These are phyloP conservation scores for Leptographium radiaticola DNA, from an alignment of 2,329 filamentous ascomycete genomes.

Conservation along the genomic window DNA sequence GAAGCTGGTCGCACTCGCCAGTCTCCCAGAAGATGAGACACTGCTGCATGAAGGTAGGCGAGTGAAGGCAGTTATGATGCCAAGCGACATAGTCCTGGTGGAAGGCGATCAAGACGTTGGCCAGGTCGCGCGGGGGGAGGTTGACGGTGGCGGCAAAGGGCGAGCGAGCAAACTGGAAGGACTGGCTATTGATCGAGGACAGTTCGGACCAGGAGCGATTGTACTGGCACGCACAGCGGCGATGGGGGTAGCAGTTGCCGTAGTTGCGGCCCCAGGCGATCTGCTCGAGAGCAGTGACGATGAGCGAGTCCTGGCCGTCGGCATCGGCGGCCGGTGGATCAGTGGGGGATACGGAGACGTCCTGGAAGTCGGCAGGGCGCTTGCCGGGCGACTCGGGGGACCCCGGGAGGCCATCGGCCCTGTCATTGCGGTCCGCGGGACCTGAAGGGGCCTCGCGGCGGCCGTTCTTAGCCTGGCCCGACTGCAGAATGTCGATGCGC, in stretches of 20 bases:
- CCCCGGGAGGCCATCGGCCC: background rate
- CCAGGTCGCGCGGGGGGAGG: slow-evolving; percentile 6
- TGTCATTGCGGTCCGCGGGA: too few relatives aligned
- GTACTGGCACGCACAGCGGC: slow-evolving; percentile 11
- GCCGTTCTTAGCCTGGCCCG: background rate
- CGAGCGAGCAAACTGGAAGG: background rate
- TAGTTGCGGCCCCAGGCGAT: slow-evolving; percentile 24
- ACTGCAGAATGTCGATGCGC: slow-evolving; percentile 8
- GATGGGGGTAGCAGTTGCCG: slow-evolving; percentile 17
- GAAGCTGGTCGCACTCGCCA: slow-evolving; percentile 10
- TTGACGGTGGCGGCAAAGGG: background rate
- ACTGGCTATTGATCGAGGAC: background rate
- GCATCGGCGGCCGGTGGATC: background rate
- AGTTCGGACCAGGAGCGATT: slow-evolving; percentile 5
- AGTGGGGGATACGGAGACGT: background rate
- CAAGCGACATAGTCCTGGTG: slow-evolving; percentile 15
- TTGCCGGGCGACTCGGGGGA: background rate
- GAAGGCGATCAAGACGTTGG: slow-evolving; percentile 14
- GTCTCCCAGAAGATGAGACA: slow-evolving; percentile 33
- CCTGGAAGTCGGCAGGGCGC: background rate
- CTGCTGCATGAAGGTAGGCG: slow-evolving; percentile 38
- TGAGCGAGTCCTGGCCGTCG: slow-evolving; percentile 11
- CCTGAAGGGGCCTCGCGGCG: background rate
- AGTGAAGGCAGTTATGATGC: slow-evolving; percentile 26
- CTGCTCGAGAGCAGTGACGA: slow-evolving; percentile 21